Conservation (phyloP, 2,329 filamentous ascomycete species). For the Xylaria arbuscula region DNA sequence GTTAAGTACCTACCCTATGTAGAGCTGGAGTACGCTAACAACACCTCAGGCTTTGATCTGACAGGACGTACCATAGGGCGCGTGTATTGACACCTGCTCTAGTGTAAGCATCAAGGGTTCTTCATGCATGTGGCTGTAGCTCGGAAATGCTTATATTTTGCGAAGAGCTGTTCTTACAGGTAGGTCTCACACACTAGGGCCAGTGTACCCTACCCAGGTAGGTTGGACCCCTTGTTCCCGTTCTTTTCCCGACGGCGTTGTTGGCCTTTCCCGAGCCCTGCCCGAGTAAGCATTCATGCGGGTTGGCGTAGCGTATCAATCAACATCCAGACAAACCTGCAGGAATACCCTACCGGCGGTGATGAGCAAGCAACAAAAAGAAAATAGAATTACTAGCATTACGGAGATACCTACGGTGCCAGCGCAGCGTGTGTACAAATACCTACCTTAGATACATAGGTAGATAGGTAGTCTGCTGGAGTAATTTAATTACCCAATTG, state of each 20-base stretch:
- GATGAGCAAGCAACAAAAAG: neutral
- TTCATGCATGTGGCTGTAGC: neutral
- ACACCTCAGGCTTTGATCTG: neutral
- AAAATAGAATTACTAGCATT: neutral
- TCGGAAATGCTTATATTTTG: conserved; percentile 9
- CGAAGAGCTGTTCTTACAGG: no score
- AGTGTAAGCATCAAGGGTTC: neutral
- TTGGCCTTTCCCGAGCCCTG: neutral
- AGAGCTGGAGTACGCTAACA: neutral
- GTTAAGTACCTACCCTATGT: no score
- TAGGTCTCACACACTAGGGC: no score
- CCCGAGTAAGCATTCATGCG: neutral
- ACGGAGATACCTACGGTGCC: no score
- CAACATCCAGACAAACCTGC: no score
- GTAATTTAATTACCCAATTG: no score
- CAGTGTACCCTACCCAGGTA: neutral
- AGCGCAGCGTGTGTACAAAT: neutral
- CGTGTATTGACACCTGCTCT: conserved; percentile 13
- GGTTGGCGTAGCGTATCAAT: no score
- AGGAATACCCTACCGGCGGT: no score
- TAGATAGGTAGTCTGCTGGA: no score
- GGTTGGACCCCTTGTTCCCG: no score
- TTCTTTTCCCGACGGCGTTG: neutral
- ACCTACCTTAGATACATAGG: no score
- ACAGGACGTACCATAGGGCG: conserved; percentile 16